These are phyloP conservation scores for Rhodamnia argentea DNA, from an alignment of 345 rosid genomes.

Conservation along the genomic window DNA sequence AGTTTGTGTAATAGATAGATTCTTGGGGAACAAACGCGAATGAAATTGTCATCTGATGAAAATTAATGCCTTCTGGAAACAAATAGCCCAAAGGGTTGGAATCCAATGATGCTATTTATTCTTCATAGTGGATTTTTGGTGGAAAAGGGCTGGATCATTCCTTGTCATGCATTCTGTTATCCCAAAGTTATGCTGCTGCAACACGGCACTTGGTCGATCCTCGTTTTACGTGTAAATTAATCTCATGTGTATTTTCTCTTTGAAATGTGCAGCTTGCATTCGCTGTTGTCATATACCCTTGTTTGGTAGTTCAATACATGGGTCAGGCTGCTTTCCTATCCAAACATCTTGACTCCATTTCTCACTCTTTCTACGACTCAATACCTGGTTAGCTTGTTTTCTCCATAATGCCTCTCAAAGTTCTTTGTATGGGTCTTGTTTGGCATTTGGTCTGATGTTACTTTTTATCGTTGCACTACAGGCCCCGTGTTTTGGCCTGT, in stretches of 20 bases:
- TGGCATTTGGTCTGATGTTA: neutral
- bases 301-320: constrained; percentile 96
- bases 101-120: neutral
- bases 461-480: constrained; percentile 24
- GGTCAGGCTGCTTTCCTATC: constrained; percentile 97
- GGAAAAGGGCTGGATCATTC: neutral
- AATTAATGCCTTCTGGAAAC: neutral
- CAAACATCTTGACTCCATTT: constrained; percentile 31
- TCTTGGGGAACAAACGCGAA: neutral
- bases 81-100: neutral
- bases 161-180: neutral
- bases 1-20: neutral
- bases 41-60: neutral
- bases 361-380: constrained; percentile 59
- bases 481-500: constrained; percentile 82
- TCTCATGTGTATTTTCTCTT: neutral
- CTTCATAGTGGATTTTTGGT: neutral
- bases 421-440: neutral
- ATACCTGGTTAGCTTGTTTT: constrained; percentile 54
- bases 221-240: neutral
- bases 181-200: neutral
- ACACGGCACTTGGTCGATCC: neutral
- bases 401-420: neutral
- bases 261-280: constrained; percentile 60
- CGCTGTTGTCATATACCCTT: constrained; percentile 63